Base-by-base conservation (phyloP, 2,329 filamentous ascomycete genomes). In the Erysiphe neolycopersici region DNA sequence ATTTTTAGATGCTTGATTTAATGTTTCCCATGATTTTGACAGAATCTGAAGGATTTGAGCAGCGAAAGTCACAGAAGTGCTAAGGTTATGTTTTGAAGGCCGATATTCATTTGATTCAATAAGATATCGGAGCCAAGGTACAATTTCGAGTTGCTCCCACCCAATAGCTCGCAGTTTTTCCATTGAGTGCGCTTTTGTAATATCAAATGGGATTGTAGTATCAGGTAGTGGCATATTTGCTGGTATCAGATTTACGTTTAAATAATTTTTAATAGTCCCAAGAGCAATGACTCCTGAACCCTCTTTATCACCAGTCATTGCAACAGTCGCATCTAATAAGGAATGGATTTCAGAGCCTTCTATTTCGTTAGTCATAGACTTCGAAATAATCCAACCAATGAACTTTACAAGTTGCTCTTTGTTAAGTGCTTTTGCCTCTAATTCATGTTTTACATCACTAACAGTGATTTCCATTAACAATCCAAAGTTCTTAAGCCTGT, bases 1-100 rank as follows among this genome's bases (percentile, higher is more conserved):
- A 16, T 68, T 64, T 56, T 78, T 89, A 2, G 76, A 75, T 2
- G 63, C 63, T 38, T 64, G 64, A 48, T 73, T 77, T 14, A 91
- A 60, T n/a, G 69, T 69, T 41, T 95, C 87, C 83, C 85, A 98
- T 50, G 79, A 76, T 56, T 87, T 94, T 1, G 87, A 92, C 17
- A 94, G 55, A 0, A 93, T 70, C 1, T 72, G 71, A 30, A 98
- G 66, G 10, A 93, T 69, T 49, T 81, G 76, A 0, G 73, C 66
- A 8, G 87, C 75, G 55, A 95, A 91, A 16, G 72, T 68, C 18
- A 80, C 60, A 0, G 75, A 79, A 44, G 67, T 69, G 0, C 76
- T 80, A 8, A 95, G 62, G 56, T 79, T 76, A 51, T 82, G 69
- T 1, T 76, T 68, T 4, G 72, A 63, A 3, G 68, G 55, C 44